Evolutionary conservation across 768 basidiomycete genomes (phyloP).

Genomic region (Tubosaeta sp.): DNA sequence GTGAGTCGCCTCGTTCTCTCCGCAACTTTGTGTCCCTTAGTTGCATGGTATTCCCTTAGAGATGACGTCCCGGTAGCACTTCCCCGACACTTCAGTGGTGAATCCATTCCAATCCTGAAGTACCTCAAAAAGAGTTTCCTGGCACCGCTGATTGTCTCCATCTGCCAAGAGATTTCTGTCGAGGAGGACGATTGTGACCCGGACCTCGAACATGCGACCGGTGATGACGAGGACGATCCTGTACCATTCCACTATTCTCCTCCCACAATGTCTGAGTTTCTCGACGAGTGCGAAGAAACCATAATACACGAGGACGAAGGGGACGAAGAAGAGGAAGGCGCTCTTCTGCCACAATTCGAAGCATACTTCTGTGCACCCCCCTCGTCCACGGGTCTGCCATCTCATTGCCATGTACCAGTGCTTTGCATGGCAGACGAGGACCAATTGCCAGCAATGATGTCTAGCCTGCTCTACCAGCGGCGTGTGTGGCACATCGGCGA

Average conservation of each 20-base stretch:
- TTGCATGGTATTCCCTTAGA: background rate
- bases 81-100: background rate
- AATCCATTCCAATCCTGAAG: slow-evolving; percentile 1
- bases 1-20: background rate
- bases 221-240: too few species aligned
- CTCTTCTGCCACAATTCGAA: background rate
- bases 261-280: too few species aligned
- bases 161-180: background rate
- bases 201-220: too few species aligned
- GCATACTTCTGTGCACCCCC: background rate
- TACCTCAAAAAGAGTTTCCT: background rate
- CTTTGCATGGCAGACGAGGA: background rate
- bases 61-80: slow-evolving; percentile 3
- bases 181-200: background rate
- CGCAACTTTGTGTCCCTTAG: background rate
- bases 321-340: background rate
- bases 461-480: slow-evolving; percentile 6
- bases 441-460: slow-evolving; percentile 4
- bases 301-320: background rate
- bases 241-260: too few species aligned
- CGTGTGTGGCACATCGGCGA: slow-evolving; percentile 4
- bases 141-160: slow-evolving; percentile 1
- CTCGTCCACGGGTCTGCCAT: too few species aligned
- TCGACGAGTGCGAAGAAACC: too few species aligned
- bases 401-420: too few species aligned